A percentile compares a stretch with the other conserved stretches of the same genome.
These are phyloP conservation scores for Henckelia pumila DNA, from an alignment of 257 asterid species.

Conservation along the genomic window DNA sequence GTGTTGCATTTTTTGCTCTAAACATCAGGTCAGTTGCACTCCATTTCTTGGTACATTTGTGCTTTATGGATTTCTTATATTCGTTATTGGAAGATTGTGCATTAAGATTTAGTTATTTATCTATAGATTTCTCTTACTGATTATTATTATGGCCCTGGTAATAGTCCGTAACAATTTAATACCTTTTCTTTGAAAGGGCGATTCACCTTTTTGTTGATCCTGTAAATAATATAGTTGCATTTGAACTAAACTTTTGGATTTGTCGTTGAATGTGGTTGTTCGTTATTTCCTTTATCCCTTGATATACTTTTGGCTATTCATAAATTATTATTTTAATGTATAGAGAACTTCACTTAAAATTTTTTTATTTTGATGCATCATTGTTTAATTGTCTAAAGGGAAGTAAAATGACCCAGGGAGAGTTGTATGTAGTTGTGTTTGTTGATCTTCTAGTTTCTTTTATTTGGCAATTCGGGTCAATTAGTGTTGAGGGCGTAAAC, in stretches of 20 bases:
- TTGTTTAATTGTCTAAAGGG: not conserved
- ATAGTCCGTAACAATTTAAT: too few species aligned
- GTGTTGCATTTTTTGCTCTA: slow-evolving; percentile 71
- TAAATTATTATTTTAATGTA: not conserved
- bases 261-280: not conserved
- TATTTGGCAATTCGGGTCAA: not conserved
- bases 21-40: slow-evolving; percentile 58
- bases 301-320: not conserved
- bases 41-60: slow-evolving; percentile 1
- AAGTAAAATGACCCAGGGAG: not conserved
- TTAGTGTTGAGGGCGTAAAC: not conserved
- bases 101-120: slow-evolving; percentile 1
- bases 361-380: not conserved
- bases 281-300: not conserved
- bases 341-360: not conserved
- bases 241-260: not conserved
- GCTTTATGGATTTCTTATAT: slow-evolving; percentile 7
- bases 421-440: not conserved
- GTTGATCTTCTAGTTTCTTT: not conserved
- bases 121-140: slow-evolving; percentile 23
- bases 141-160: too few species aligned
- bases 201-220: not conserved
- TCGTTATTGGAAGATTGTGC: not conserved
- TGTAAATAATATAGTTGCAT: slow-evolving; percentile 12
- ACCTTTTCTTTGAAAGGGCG: not conserved